Evolutionary conservation across 1,284 basidiomycete species (phyloP).

Genomic region (Ganoderma lucidum): DNA sequence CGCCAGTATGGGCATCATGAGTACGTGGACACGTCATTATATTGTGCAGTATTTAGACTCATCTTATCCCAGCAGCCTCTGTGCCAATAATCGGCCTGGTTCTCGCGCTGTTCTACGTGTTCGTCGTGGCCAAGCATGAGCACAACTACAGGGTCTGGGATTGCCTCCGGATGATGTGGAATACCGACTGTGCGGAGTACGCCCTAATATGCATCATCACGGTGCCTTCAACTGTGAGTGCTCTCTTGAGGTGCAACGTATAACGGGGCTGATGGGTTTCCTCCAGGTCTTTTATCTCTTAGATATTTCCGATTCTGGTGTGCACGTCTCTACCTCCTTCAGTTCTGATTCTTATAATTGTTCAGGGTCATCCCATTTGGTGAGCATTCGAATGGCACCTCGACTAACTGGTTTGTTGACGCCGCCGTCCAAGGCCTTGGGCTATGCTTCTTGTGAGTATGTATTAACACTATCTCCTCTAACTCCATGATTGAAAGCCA

Average conservation of each 20-base stretch:
- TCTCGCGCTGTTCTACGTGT: neutral
- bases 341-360: neutral
- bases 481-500: neutral
- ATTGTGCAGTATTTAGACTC: neutral
- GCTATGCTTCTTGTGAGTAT: neutral
- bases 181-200: conserved; percentile 16
- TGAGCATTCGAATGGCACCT: neutral
- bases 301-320: neutral
- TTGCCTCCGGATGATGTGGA: neutral
- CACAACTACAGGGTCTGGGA: conserved; percentile 7
- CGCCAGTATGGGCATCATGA: neutral
- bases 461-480: neutral
- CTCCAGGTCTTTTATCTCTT: neutral
- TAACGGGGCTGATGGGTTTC: neutral
- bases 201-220: conserved; percentile 5
- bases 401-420: neutral
- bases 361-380: conserved; percentile 2
- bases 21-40: neutral
- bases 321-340: neutral
- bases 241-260: too few relatives aligned
- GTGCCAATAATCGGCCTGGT: conserved; percentile 6
- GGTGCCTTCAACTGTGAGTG: conserved; percentile 11
- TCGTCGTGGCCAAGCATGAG: conserved; percentile 13
- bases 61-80: neutral
- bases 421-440: neutral